Conservation (phyloP, 139 green algal genomes). For the Chlamydomonas urium region DNA sequence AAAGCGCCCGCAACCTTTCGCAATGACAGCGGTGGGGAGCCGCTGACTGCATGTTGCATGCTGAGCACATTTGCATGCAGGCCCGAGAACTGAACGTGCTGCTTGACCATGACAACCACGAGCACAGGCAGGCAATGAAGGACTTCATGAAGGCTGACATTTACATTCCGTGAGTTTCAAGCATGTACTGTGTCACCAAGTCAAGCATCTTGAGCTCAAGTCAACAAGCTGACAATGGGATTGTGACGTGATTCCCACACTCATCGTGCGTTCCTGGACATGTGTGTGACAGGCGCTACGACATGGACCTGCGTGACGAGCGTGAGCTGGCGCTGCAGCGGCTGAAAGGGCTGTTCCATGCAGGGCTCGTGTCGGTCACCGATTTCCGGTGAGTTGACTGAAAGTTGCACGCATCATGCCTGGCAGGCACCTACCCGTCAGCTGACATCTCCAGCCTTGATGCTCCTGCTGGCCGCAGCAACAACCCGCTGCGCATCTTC, state of each 20-base stretch:
- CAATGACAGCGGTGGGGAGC: too few relatives aligned
- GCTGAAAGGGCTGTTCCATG: constrained; percentile 67
- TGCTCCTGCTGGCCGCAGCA: too few relatives aligned
- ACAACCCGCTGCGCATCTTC: constrained; percentile 80
- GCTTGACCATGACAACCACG: constrained; percentile 83
- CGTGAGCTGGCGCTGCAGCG: constrained; percentile 75
- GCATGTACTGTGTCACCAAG: too few relatives aligned
- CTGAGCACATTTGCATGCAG: too few relatives aligned
- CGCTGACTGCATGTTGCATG: too few relatives aligned
- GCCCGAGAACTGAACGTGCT: constrained; percentile 65
- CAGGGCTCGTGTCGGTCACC: constrained; percentile 66
- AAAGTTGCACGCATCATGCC: not conserved
- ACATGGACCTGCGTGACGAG: constrained; percentile 62
- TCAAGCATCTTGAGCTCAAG: not conserved
- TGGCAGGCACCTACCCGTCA: not conserved
- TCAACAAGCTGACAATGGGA: not conserved
- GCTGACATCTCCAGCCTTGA: too few relatives aligned
- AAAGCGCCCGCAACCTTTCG: too few relatives aligned
- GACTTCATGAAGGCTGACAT: constrained; percentile 66
- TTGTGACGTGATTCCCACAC: not conserved
- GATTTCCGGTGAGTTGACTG: constrained; percentile 57
- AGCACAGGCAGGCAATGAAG: constrained; percentile 64
- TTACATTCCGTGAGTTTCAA: constrained; percentile 67
- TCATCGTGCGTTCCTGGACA: not conserved
- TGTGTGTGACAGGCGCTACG: constrained; percentile 44